Evolutionary conservation across 192 early-diverging fungal species (phyloP), one percentile per base, ranked within the genome.

Genomic region (Funneliformis geosporum): DNA sequence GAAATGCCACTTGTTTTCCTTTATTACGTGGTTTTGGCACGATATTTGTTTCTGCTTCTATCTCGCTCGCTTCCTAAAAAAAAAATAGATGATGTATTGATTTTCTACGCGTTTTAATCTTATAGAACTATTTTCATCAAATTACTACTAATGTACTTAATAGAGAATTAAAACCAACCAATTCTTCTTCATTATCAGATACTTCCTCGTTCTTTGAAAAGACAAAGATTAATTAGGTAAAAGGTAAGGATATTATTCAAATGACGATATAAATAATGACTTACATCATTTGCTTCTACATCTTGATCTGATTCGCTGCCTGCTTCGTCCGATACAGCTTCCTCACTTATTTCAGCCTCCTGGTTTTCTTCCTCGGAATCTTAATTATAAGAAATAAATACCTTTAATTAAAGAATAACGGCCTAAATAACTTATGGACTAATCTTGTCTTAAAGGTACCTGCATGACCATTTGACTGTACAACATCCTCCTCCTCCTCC

Each of bases 151-250:
- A 14, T 21, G 21, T 38, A 8, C 18, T 75, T 7, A 62, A 40
- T 33, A 25, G 23, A 47, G 4, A 42, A 42, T 40, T 76, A 39
- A 23, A 62, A 60, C 39, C 60, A 62, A 40, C 33, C 25, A 43
- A 60, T 67, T 62, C 76, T 47, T 78, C 62, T 44, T 78, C 76
- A 43, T 64, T 78, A 21, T 64, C 76, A 18, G 76, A 78, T 50
- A 47, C 25, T 64, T 78, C 76, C 25, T 66, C 61, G 67, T 60
- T 60, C 55, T 75, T 55, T 60, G 38, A 61, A 60, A 55, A 12
- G 4, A 21, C 18, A 18, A 4, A 38, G 18, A 21, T 68, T 27
- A 67, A 14, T 40, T 40, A 42, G 39, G 16, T 38, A 33, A 18
- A 66, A 66, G 12, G 9, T 33, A 8, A 38, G 39, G 12, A 68